phyloP scores from a whole-genome alignment of 495 filamentous ascomycete species.

The Penicillium dipodomyicola region DNA sequence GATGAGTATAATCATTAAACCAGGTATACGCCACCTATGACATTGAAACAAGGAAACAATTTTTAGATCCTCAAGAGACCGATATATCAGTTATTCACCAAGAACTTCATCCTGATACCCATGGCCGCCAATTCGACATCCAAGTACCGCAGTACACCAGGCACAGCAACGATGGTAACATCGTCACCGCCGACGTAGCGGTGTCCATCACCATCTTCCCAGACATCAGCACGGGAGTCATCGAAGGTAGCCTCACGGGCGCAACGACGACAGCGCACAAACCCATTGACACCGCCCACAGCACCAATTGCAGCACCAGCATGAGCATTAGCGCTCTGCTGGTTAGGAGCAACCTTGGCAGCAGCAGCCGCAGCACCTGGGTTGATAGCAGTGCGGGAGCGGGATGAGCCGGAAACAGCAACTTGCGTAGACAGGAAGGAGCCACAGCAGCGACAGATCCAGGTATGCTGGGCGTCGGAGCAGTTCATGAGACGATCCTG shows the following conservation, averaged over 20 bases:
- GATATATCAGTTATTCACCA: conserved; percentile 53
- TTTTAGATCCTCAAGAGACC: conserved; percentile 22
- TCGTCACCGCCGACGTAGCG: conserved; percentile 84
- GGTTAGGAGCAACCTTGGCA: conserved; percentile 34
- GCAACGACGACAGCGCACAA: conserved; percentile 82
- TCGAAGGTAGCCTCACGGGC: conserved; percentile 63
- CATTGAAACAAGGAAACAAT: conserved; percentile 22
- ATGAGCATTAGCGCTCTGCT: conserved; percentile 20
- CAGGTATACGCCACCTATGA: conserved; percentile 32
- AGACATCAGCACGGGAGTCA: conserved; percentile 66
- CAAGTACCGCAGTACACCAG: conserved; percentile 85
- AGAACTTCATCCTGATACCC: conserved; percentile 88
- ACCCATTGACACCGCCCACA: conserved; percentile 53
- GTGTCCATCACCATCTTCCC: conserved; percentile 85
- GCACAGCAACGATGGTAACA: conserved; percentile 86
- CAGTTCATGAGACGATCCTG: conserved; percentile 97
- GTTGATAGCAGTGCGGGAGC: conserved; percentile 26
- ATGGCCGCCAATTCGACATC: conserved; percentile 95
- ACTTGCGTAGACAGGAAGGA: conserved; percentile 84
- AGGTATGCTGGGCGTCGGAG: conserved; percentile 81
- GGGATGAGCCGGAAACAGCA: conserved; percentile 48
- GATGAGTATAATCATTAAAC: conserved; percentile 20
- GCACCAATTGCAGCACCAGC: conserved; percentile 21
- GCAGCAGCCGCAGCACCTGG: conserved; percentile 34
- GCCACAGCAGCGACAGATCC: conserved; percentile 85